phyloP scores from a whole-genome alignment of 2,329 filamentous ascomycete species.

The Byssothecium circinans region DNA sequence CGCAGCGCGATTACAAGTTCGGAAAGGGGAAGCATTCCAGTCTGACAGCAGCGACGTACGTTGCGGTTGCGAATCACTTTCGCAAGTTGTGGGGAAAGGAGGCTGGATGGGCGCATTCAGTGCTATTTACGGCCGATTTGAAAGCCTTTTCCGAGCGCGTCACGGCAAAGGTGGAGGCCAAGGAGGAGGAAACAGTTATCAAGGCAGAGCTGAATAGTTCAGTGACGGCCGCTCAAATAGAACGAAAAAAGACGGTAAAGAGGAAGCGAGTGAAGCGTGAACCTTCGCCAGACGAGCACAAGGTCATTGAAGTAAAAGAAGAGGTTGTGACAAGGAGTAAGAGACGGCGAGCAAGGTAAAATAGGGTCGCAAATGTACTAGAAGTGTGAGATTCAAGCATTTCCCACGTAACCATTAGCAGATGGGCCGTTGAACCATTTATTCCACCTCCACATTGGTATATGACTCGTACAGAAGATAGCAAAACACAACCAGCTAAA shows the following conservation, averaged over 20 bases:
- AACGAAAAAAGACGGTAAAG: slow-evolving; percentile 5
- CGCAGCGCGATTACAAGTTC: slow-evolving; percentile 92
- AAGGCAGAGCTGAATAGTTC: slow-evolving; percentile 39
- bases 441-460: too few species aligned
- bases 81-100: slow-evolving; percentile 86
- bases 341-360: slow-evolving; percentile 11
- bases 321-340: slow-evolving; percentile 39
- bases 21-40: slow-evolving; percentile 80
- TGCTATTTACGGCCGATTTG: slow-evolving; percentile 91
- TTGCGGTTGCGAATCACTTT: slow-evolving; percentile 88
- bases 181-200: slow-evolving; percentile 45
- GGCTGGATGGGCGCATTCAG: slow-evolving; percentile 96
- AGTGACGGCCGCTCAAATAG: slow-evolving; percentile 9
- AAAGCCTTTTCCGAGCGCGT: slow-evolving; percentile 75
- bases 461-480: too few species aligned
- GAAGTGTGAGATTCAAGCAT: too few species aligned
- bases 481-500: too few species aligned
- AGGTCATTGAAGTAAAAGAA: slow-evolving; percentile 44
- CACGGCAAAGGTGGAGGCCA: slow-evolving; percentile 52
- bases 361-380: too few species aligned
- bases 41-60: slow-evolving; percentile 84
- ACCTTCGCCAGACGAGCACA: slow-evolving; percentile 43
- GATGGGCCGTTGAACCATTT: too few species aligned
- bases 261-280: slow-evolving; percentile 34
- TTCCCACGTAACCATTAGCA: too few species aligned